These are phyloP conservation scores for Tetragonia tetragonoides DNA, from an alignment of 148 eudicot species.

Conservation along the genomic window DNA sequence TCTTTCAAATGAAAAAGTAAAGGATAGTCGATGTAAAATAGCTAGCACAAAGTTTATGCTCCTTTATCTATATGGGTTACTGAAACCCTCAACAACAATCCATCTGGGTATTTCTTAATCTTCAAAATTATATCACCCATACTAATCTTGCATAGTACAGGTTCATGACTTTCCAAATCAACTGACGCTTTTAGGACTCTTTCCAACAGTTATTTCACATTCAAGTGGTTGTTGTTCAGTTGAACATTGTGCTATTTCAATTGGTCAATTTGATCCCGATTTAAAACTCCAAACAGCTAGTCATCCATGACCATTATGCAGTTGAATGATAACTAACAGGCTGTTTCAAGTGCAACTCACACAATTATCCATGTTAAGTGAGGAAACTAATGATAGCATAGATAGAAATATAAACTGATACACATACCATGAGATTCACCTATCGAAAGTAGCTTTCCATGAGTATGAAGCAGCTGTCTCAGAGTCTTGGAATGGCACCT, in stretches of 20 bases:
- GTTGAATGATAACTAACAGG: background rate
- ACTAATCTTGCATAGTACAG: background rate
- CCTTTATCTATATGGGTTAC: background rate
- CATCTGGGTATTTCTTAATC: background rate
- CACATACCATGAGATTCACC: conserved; percentile 78
- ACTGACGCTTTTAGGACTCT: no score
- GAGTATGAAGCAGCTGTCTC: conserved; percentile 64
- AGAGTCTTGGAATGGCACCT: conserved; percentile 90
- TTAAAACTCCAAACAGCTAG: background rate
- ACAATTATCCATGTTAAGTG: background rate
- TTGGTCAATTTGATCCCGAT: background rate
- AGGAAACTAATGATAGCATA: conserved; percentile 1
- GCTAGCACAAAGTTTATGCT: background rate
- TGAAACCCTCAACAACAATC: background rate
- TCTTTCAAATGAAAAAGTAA: background rate
- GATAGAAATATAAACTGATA: conserved; percentile 1
- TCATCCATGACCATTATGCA: background rate
- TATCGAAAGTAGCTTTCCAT: conserved; percentile 77
- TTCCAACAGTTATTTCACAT: background rate
- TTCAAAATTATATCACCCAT: background rate
- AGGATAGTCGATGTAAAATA: background rate
- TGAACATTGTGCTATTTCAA: background rate
- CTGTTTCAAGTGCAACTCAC: background rate
- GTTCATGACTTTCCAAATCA: no score
- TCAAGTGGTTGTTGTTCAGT: background rate